Percentiles rank a stretch among this genome's conserved stretches.
phyloP scores from a whole-genome alignment of 352 stramenopile species.

The Phytopythium chamaehyphon region DNA sequence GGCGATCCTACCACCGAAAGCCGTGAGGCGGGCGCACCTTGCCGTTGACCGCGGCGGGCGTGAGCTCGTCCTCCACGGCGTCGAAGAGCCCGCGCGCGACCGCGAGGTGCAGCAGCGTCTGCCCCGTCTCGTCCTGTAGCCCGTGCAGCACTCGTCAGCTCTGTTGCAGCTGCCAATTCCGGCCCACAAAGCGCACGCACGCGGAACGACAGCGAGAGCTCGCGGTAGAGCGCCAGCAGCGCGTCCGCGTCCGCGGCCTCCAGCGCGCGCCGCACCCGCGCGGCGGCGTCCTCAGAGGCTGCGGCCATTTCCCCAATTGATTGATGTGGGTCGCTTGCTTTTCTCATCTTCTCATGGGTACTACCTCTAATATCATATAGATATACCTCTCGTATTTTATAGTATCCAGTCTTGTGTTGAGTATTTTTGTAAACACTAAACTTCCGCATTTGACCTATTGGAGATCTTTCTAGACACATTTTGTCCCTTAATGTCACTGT shows the following conservation, averaged over 20 bases:
- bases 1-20: too few relatives aligned
- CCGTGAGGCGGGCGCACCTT: constrained; percentile 11
- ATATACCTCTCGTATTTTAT: background rate
- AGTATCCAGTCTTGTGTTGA: constrained; percentile 1
- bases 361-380: too few relatives aligned
- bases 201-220: constrained; percentile 15
- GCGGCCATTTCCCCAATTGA: background rate
- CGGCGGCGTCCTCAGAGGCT: constrained; percentile 8
- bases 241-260: constrained; percentile 10
- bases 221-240: constrained; percentile 18
- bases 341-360: too few relatives aligned
- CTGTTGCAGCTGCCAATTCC: background rate
- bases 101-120: constrained; percentile 23
- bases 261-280: constrained; percentile 18
- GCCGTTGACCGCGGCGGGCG: constrained; percentile 12
- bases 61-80: constrained; percentile 18
- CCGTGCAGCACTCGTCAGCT: background rate
- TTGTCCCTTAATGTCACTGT: too few relatives aligned
- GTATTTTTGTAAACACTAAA: too few relatives aligned
- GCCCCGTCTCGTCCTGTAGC: constrained; percentile 21
- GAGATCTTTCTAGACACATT: too few relatives aligned
- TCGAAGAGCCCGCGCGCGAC: constrained; percentile 25
- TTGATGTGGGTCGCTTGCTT: too few relatives aligned
- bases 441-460: too few relatives aligned
- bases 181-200: constrained; percentile 1